phyloP scores from a whole-genome alignment of 2,329 filamentous ascomycete genomes.

The Catunica adiposa region DNA sequence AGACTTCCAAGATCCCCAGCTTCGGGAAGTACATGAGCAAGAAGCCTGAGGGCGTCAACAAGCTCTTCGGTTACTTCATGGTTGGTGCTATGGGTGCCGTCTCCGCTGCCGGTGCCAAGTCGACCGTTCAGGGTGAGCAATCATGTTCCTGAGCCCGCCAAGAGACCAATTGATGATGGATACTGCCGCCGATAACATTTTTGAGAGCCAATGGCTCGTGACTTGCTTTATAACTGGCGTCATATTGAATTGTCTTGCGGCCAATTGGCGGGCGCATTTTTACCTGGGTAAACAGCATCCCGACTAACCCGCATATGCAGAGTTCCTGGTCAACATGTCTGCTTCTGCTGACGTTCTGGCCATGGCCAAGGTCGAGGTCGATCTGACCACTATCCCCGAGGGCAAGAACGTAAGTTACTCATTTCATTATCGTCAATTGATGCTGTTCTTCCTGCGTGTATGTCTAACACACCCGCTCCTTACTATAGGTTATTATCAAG shows the following conservation, averaged over 20 bases:
- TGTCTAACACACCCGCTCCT: background rate
- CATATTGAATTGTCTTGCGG: background rate
- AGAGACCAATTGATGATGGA: background rate
- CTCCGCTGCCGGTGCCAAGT: conserved; percentile 86
- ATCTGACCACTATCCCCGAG: conserved; percentile 82
- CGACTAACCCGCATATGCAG: conserved; percentile 30
- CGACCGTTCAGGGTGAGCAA: conserved; percentile 83
- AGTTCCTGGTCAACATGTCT: conserved; percentile 99
- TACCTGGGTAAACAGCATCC: background rate
- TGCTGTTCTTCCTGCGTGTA: background rate
- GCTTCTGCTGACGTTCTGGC: conserved; percentile 95
- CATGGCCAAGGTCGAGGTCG: conserved; percentile 98
- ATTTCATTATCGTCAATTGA: background rate
- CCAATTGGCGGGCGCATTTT: conserved; percentile 5
- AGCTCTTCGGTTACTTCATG: conserved; percentile 96
- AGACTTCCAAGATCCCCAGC: conserved; percentile 60
- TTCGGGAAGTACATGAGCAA: conserved; percentile 77
- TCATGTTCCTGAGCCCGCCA: background rate
- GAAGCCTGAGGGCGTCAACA: conserved; percentile 52
- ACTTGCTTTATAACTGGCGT: background rate
- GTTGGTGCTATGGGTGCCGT: conserved; percentile 88
- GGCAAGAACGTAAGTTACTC: conserved; percentile 79
- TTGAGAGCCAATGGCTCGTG: background rate
- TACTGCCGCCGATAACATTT: background rate
- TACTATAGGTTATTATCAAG: conserved; percentile 80